These are phyloP conservation scores for Talaromyces borbonicus DNA, from an alignment of 495 filamentous ascomycete genomes.

Conservation along the genomic window DNA sequence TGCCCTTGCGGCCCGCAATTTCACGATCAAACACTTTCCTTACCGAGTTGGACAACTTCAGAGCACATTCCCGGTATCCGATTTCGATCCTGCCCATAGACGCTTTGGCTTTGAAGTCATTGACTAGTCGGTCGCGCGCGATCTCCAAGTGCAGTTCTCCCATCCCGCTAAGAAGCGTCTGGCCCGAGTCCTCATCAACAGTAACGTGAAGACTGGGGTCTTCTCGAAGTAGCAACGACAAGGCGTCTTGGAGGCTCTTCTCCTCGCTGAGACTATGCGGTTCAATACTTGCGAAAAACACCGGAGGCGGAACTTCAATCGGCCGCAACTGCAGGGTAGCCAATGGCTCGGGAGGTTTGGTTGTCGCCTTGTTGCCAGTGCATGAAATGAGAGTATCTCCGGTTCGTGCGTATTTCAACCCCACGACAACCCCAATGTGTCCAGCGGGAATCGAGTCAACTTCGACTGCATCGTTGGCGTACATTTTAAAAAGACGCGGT, in stretches of 20 bases:
- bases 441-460: slow-evolving; percentile 70
- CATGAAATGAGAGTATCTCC: slow-evolving; percentile 85
- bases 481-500: slow-evolving; percentile 79
- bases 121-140: slow-evolving; percentile 74
- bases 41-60: slow-evolving; percentile 39
- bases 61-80: slow-evolving; percentile 77
- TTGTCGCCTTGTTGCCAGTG: slow-evolving; percentile 45
- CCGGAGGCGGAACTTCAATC: slow-evolving; percentile 82
- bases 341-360: slow-evolving; percentile 61
- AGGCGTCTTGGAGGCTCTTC: slow-evolving; percentile 64
- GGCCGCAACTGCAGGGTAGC: slow-evolving; percentile 74
- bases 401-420: slow-evolving; percentile 81
- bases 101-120: slow-evolving; percentile 82
- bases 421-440: slow-evolving; percentile 92
- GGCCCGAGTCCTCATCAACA: slow-evolving; percentile 81
- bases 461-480: slow-evolving; percentile 79
- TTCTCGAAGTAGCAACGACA: slow-evolving; percentile 73
- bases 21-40: slow-evolving; percentile 63
- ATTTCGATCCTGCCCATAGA: slow-evolving; percentile 91
- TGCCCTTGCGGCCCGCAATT: slow-evolving; percentile 67
- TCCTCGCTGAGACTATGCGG: slow-evolving; percentile 69
- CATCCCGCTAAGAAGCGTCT: slow-evolving; percentile 92
- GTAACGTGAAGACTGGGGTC: slow-evolving; percentile 87
- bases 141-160: slow-evolving; percentile 97
- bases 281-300: slow-evolving; percentile 91